Conservation (phyloP, 768 basidiomycete species). For the Mycena metata region DNA sequence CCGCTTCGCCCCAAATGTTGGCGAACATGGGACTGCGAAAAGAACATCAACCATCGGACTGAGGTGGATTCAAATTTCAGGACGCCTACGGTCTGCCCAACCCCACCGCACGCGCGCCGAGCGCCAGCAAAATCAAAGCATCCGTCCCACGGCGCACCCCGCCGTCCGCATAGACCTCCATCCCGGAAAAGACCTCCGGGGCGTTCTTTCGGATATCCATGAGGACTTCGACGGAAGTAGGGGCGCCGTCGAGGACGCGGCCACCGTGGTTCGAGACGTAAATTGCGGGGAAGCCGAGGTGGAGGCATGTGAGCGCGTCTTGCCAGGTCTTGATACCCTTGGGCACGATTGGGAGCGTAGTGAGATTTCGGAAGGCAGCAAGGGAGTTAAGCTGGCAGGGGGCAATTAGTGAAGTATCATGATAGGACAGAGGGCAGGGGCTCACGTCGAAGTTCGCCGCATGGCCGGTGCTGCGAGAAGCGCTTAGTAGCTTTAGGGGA, state of each 20-base stretch:
- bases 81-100: conserved; percentile 45
- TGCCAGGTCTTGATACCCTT: conserved; percentile 48
- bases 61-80: neutral
- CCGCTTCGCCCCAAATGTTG: conserved; percentile 51
- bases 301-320: conserved; percentile 50
- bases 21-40: conserved; percentile 51
- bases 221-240: conserved; percentile 54
- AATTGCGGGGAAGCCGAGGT: conserved; percentile 55
- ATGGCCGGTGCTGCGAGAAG: conserved; percentile 40
- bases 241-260: conserved; percentile 53
- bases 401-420: neutral
- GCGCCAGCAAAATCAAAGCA: conserved; percentile 56
- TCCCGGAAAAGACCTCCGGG: conserved; percentile 54
- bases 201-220: conserved; percentile 54
- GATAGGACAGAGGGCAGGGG: neutral
- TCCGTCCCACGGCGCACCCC: conserved; percentile 62
- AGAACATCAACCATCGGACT: neutral
- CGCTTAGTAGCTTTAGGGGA: neutral
- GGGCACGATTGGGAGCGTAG: conserved; percentile 45
- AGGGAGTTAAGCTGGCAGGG: conserved; percentile 32
- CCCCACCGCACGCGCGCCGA: conserved; percentile 58
- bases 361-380: conserved; percentile 43
- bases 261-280: conserved; percentile 58
- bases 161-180: conserved; percentile 61
- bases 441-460: conserved; percentile 42